A percentile compares a stretch with the other conserved stretches of the same genome.
Conservation (phyloP, 1,284 basidiomycete genomes). For the Cystobasidium pallidum region DNA sequence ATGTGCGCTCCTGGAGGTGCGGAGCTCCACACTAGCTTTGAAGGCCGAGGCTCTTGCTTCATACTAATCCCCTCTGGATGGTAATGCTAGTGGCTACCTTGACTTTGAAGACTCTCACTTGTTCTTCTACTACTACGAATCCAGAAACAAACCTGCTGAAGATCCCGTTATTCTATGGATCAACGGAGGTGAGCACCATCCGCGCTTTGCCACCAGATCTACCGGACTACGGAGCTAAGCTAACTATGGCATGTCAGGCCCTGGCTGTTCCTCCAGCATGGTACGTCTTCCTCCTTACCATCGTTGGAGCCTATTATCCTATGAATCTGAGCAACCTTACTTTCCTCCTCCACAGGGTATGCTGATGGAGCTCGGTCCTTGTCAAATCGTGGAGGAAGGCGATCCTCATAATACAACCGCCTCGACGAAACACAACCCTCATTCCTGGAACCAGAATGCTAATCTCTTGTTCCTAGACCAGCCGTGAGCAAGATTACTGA, state of each 20-base stretch:
- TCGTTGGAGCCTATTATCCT: too few relatives aligned
- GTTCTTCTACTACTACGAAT: constrained; percentile 58
- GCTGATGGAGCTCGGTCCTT: constrained; percentile 60
- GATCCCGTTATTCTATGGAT: constrained; percentile 58
- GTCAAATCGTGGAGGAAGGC: constrained; percentile 42
- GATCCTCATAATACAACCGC: constrained; percentile 48
- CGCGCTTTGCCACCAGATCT: constrained; percentile 44
- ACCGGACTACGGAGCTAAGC: background rate
- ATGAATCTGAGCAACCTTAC: too few relatives aligned
- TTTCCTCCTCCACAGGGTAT: constrained; percentile 45
- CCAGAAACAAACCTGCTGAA: constrained; percentile 54
- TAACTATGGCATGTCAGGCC: background rate
- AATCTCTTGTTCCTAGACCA: constrained; percentile 50
- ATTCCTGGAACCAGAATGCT: constrained; percentile 57
- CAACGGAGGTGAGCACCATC: constrained; percentile 54
- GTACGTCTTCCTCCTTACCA: constrained; percentile 50
- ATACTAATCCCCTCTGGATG: background rate
- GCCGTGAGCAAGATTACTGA: constrained; percentile 17
- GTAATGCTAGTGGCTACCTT: constrained; percentile 53
- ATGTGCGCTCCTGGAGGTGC: constrained; percentile 54
- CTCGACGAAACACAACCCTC: constrained; percentile 59
- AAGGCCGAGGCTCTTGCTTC: too few relatives aligned
- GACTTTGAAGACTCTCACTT: constrained; percentile 57
- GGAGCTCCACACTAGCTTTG: background rate
- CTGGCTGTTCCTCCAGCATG: constrained; percentile 58